These are phyloP conservation scores for Cryptococcus hybrid DNA, from an alignment of 1,284 basidiomycete species.

Conservation along the genomic window DNA sequence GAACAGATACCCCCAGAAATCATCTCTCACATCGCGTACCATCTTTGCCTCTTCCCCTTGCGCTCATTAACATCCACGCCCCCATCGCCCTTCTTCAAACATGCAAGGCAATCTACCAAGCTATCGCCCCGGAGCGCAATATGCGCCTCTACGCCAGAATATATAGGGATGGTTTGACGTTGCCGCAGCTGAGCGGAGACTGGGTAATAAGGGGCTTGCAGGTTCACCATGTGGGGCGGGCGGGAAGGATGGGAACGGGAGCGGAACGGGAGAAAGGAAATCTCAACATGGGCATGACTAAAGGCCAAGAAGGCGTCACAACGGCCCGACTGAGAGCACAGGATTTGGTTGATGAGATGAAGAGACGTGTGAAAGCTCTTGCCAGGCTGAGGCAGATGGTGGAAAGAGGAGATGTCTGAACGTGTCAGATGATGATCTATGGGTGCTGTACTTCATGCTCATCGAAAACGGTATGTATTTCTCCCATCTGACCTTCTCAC, in stretches of 20 bases:
- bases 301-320: neutral
- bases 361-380: constrained; percentile 30
- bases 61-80: constrained; percentile 18
- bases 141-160: constrained; percentile 61
- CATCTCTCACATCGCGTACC: constrained; percentile 59
- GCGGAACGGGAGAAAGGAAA: constrained; percentile 1
- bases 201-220: constrained; percentile 23
- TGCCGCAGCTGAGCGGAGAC: constrained; percentile 58
- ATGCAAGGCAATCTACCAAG: constrained; percentile 52
- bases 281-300: neutral
- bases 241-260: neutral
- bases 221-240: neutral
- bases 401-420: constrained; percentile 6
- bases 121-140: constrained; percentile 54
- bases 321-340: constrained; percentile 17
- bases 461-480: constrained; percentile 60
- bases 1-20: constrained; percentile 61
- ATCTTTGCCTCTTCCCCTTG: constrained; percentile 48
- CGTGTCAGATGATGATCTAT: constrained; percentile 52
- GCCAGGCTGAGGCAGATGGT: constrained; percentile 49
- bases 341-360: constrained; percentile 36
- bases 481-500: neutral
- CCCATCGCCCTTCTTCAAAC: constrained; percentile 56
- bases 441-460: constrained; percentile 63
- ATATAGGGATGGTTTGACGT: constrained; percentile 64